These are phyloP conservation scores for Fonsecaea erecta DNA, from an alignment of 2,329 filamentous ascomycete species.

Conservation along the genomic window DNA sequence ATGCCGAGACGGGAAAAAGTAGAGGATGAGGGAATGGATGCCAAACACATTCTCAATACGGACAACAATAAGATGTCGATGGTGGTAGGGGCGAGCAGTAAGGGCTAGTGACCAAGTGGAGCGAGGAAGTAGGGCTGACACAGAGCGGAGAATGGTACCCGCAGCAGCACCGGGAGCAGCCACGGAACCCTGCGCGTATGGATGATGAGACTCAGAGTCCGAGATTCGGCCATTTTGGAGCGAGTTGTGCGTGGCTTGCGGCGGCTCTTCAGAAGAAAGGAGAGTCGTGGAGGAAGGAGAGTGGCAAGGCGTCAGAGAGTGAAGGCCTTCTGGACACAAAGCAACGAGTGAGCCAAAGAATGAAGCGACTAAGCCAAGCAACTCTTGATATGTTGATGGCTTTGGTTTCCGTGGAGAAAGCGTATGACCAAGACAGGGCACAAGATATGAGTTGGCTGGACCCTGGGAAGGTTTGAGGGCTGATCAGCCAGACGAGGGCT, in stretches of 20 bases:
- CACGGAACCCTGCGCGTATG: not conserved
- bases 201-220: not conserved
- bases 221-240: not conserved
- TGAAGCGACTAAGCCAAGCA: not conserved
- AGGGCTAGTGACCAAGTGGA: not conserved
- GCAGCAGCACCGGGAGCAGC: not conserved
- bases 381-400: not conserved
- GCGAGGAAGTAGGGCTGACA: constrained; percentile 10
- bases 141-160: not conserved
- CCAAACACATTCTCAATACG: not conserved
- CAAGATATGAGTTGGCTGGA: not conserved
- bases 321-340: not conserved
- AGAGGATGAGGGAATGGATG: not conserved
- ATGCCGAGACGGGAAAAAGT: not conserved
- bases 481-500: not conserved
- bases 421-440: not conserved
- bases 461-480: not conserved
- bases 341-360: not conserved
- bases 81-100: not conserved
- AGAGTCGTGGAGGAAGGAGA: not conserved
- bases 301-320: not conserved
- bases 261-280: not conserved
- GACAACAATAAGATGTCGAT: not conserved
- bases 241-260: not conserved
- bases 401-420: not conserved